Conservation (phyloP, 192 early-diverging fungal species). For the Allomyces arbusculus region DNA sequence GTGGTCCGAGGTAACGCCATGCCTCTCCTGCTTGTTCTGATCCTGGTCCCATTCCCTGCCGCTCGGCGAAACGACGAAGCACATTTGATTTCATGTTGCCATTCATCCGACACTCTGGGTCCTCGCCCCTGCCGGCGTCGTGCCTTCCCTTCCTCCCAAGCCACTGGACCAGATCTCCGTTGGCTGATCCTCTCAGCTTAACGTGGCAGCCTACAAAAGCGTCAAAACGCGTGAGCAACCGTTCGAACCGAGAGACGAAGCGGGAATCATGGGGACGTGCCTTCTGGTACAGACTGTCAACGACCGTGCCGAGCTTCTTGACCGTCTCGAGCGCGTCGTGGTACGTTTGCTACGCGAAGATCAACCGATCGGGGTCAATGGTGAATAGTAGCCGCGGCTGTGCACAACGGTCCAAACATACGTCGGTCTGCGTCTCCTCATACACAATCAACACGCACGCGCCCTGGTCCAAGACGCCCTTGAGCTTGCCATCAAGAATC, state of each 20-base stretch:
- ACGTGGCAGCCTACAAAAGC: background rate
- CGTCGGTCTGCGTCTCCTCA: slow-evolving; percentile 69
- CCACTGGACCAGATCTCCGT: too few species aligned
- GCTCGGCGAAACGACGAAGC: too few species aligned
- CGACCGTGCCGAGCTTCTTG: slow-evolving; percentile 88
- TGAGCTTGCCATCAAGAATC: slow-evolving; percentile 93
- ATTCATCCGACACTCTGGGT: too few species aligned
- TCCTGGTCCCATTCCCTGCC: too few species aligned
- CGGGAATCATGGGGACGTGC: slow-evolving; percentile 7
- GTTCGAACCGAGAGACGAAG: background rate
- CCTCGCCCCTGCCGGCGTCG: too few species aligned
- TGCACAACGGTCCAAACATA: slow-evolving; percentile 16
- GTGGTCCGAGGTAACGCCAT: too few species aligned
- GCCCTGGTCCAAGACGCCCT: slow-evolving; percentile 93
- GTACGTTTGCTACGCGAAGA: slow-evolving; percentile 53
- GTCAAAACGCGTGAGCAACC: background rate
- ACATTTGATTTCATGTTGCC: too few species aligned
- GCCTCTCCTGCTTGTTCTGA: too few species aligned
- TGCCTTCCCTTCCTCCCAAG: too few species aligned
- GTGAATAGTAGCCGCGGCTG: background rate
- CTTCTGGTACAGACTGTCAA: slow-evolving; percentile 88
- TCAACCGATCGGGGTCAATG: background rate
- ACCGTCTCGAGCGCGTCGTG: slow-evolving; percentile 81
- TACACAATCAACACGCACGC: slow-evolving; percentile 87
- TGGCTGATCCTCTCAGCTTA: background rate